These are phyloP conservation scores for Coemansia umbellata DNA, from an alignment of 192 early-diverging fungal genomes.

Conservation along the genomic window DNA sequence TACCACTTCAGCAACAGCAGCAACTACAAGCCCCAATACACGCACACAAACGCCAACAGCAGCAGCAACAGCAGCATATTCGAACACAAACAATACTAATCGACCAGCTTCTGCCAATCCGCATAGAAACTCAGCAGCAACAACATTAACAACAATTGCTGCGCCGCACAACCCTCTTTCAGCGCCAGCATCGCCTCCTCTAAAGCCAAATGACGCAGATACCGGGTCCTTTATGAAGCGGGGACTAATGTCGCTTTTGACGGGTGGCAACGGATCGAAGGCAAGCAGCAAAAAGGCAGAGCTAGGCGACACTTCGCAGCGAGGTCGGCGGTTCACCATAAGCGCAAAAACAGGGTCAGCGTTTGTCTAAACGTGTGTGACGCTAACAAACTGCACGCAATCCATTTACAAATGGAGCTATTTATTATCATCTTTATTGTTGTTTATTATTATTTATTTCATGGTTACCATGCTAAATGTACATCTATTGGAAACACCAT, in stretches of 20 bases:
- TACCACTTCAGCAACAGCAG: background rate
- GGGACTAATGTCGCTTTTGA: background rate
- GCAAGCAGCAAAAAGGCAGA: background rate
- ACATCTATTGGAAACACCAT: too few species aligned
- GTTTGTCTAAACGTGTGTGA: background rate
- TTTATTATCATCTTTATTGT: background rate
- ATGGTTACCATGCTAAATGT: too few species aligned
- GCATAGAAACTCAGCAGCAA: conserved; percentile 13
- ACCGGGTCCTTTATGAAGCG: background rate
- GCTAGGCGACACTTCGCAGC: background rate
- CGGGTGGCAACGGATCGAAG: too few species aligned
- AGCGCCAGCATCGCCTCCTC: background rate
- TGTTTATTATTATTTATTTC: background rate
- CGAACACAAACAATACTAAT: background rate
- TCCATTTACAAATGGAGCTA: too few species aligned
- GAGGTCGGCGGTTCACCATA: conserved; percentile 7
- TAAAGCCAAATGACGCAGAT: background rate
- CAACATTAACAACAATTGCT: conserved; percentile 11
- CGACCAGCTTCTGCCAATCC: conserved; percentile 1
- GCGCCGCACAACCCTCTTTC: conserved; percentile 1
- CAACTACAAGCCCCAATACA: background rate
- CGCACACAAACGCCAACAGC: background rate
- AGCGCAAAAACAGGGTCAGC: conserved; percentile 6
- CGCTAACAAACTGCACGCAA: too few species aligned
- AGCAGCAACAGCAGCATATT: background rate